Evolutionary conservation across 176 grass and related monocot genomes (phyloP).

Genomic region (Stipa capillata): DNA sequence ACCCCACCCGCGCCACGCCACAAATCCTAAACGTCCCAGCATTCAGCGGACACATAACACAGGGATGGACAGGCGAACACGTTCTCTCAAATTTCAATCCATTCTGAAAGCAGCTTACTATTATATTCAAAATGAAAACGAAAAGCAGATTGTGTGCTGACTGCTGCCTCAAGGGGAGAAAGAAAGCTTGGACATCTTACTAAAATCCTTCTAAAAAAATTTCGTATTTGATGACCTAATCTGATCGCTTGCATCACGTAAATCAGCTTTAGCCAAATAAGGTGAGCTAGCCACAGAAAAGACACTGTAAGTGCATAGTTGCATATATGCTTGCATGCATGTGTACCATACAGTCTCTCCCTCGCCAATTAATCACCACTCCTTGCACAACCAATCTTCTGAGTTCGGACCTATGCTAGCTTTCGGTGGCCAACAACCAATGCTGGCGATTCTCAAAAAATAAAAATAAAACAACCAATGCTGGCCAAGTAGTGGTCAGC

Average conservation of each 20-base stretch:
- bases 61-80: neutral
- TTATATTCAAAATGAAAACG: neutral
- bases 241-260: neutral
- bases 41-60: neutral
- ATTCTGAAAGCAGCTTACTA: neutral
- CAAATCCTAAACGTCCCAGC: neutral
- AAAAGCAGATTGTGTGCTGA: neutral
- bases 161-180: neutral
- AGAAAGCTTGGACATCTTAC: neutral
- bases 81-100: neutral
- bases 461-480: neutral
- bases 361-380: neutral
- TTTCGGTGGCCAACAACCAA: neutral
- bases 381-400: neutral
- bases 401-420: slow-evolving; percentile 21
- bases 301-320: neutral
- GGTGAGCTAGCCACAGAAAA: neutral
- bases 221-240: neutral
- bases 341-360: neutral
- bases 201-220: too few species aligned
- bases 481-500: neutral
- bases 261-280: neutral
- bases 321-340: neutral
- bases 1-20: neutral
- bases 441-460: neutral